Base-by-base conservation (phyloP, 305 asterid genomes). In the Caryopteris hybrid region DNA sequence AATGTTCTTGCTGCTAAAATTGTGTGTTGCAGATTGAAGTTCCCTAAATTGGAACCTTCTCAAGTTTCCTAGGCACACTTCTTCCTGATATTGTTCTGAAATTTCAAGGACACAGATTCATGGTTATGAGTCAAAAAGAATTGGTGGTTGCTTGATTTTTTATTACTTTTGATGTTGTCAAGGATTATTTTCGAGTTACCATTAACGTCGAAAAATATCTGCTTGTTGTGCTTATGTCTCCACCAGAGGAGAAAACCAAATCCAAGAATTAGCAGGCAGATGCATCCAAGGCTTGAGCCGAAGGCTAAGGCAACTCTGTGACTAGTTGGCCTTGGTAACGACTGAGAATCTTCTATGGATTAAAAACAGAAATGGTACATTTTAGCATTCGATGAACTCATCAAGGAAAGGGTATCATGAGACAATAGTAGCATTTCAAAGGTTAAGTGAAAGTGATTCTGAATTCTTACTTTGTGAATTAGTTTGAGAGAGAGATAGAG, bases 261-360 rank as follows among this genome's bases (percentile, higher is more conserved):
- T 52, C 92, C 97, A 52, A 93, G 70, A 69, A 93, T 82, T 14
- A 93, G 75, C 14, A 88, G 48, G 73, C 86, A 83, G 80, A 93
- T 82, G 85, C 96, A 90, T 43, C 88, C 97, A 23, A 93, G 90
- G 84, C 95, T 90, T 45, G 96, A 58, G 41, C 95, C 96, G 0
- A 93, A 87, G 1, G 97, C 95, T 20, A 90, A 74, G 31, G 94
- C 95, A 31, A 88, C 64, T 81, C 78, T 87, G 70, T 75, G 92
- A 57, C 78, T 79, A 61, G 63, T 77, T 14, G 87, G 50, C 61
- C 74, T 81, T 56, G 72, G 52, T 36, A 80, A 58, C 58, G 84
- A 61, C 80, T 60, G 79, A 33, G 78, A 55, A 81, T 68, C 96
- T 83, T 59, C 64, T 54, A 43, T 5, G 17, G 23, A 23, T 9